A percentile compares a stretch with the other conserved stretches of the same genome.
Evolutionary conservation across 805 yeast genomes (phyloP).

Genomic region (Candida sithepensis): DNA sequence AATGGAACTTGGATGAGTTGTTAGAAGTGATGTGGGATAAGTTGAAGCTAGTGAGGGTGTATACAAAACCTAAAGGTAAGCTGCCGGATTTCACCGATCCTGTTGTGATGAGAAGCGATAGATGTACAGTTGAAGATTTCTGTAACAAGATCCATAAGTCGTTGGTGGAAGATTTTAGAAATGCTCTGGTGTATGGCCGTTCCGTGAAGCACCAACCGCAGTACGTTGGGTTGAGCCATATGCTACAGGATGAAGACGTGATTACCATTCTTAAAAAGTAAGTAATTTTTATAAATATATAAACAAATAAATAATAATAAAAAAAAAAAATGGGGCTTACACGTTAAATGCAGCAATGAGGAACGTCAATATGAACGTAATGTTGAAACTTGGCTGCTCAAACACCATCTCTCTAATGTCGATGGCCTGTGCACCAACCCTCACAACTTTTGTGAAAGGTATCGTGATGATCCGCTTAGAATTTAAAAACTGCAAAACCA

Average conservation of each 20-base stretch:
- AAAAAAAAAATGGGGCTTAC: neutral
- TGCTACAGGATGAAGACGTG: constrained; percentile 91
- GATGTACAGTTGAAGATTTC: constrained; percentile 88
- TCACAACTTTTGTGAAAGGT: constrained; percentile 35
- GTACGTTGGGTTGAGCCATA: constrained; percentile 83
- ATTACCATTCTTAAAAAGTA: constrained; percentile 84
- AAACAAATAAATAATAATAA: neutral
- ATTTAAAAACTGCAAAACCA: constrained; percentile 51
- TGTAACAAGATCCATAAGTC: constrained; percentile 96
- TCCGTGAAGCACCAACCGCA: constrained; percentile 98
- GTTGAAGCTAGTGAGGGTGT: constrained; percentile 87
- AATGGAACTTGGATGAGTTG: constrained; percentile 96
- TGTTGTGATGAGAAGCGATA: constrained; percentile 79
- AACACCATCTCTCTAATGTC: constrained; percentile 50
- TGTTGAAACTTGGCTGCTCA: constrained; percentile 59
- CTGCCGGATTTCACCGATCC: constrained; percentile 95
- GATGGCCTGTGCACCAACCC: constrained; percentile 36
- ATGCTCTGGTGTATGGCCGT: constrained; percentile 88
- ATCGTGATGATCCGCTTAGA: constrained; percentile 49
- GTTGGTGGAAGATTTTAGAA: constrained; percentile 87
- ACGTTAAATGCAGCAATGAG: constrained; percentile 55
- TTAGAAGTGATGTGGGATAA: constrained; percentile 94
- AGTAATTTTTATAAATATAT: neutral
- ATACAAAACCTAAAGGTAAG: constrained; percentile 94
- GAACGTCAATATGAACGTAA: constrained; percentile 51